Evolutionary conservation across 2,329 filamentous ascomycete genomes (phyloP).

Genomic region (Fusarium albosuccineum): DNA sequence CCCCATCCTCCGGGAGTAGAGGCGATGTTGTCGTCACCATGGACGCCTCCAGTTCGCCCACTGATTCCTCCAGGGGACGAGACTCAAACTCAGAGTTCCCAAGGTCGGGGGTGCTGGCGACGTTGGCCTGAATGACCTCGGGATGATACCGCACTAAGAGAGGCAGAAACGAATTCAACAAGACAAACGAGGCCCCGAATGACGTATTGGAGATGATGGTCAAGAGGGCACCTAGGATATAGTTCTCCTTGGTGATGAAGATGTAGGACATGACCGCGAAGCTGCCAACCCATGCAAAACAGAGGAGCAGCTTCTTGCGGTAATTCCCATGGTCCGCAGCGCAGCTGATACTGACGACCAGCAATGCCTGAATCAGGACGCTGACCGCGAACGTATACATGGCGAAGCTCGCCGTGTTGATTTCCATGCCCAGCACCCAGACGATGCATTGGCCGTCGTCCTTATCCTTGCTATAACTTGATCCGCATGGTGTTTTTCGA

Average conservation of each 20-base stretch:
- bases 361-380: slow-evolving; percentile 86
- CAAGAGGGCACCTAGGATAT: slow-evolving; percentile 83
- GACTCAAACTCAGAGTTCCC: slow-evolving; percentile 51
- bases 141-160: slow-evolving; percentile 90
- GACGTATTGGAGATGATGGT: slow-evolving; percentile 94
- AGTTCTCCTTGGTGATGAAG: slow-evolving; percentile 78
- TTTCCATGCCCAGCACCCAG: slow-evolving; percentile 82
- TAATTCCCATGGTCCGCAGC: slow-evolving; percentile 95
- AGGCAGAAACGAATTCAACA: slow-evolving; percentile 95
- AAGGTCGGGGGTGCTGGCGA: slow-evolving; percentile 48
- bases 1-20: slow-evolving; percentile 56
- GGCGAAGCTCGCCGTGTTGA: slow-evolving; percentile 97
- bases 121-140: slow-evolving; percentile 52
- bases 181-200: slow-evolving; percentile 93
- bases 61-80: slow-evolving; percentile 51
- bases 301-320: slow-evolving; percentile 87
- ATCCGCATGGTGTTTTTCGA: slow-evolving; percentile 78
- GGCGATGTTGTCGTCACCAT: slow-evolving; percentile 61
- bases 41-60: slow-evolving; percentile 46
- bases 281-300: slow-evolving; percentile 87
- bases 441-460: slow-evolving; percentile 82
- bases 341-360: slow-evolving; percentile 96
- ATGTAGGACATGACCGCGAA: slow-evolving; percentile 90
- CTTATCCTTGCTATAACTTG: slow-evolving; percentile 67
- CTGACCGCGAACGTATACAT: slow-evolving; percentile 98